Percentiles rank a stretch among this genome's conserved stretches.
These are phyloP conservation scores for Apiospora hydei DNA, from an alignment of 2,329 filamentous ascomycete genomes.

Conservation along the genomic window DNA sequence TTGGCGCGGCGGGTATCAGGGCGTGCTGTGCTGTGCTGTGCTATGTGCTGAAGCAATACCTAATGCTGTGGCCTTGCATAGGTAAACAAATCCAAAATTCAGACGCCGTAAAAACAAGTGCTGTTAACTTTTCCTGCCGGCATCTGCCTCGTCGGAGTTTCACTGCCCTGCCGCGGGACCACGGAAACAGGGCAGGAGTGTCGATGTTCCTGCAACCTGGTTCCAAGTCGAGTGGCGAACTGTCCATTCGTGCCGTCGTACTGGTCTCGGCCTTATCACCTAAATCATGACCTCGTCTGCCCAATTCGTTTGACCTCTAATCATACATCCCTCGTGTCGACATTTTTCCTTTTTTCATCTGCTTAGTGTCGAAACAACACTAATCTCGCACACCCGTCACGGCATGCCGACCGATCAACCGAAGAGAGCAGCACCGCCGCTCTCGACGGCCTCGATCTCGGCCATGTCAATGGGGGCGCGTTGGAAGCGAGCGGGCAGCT, in stretches of 20 bases:
- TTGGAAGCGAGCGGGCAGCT: conserved; percentile 86
- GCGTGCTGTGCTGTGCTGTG: conserved; percentile 13
- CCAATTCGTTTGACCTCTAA: not conserved
- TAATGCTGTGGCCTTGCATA: not conserved
- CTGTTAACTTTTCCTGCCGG: conserved; percentile 15
- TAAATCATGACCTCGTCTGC: not conserved
- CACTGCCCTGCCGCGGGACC: not conserved
- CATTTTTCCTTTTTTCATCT: not conserved
- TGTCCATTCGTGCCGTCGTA: not conserved
- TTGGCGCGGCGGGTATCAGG: conserved; percentile 4
- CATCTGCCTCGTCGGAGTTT: not conserved
- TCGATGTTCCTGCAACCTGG: not conserved
- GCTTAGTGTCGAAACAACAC: conserved; percentile 1
- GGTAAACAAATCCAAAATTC: conserved; percentile 10
- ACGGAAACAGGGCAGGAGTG: conserved; percentile 1
- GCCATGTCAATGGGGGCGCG: conserved; percentile 74
- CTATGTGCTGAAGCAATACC: conserved; percentile 3
- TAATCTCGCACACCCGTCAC: conserved; percentile 4
- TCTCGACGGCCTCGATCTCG: conserved; percentile 97
- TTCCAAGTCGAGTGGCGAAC: not conserved
- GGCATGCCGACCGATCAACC: conserved; percentile 45
- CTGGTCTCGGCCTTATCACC: not conserved
- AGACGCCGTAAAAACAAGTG: conserved; percentile 15
- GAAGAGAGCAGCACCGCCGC: conserved; percentile 76
- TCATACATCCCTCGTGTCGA: conserved; percentile 18